Base-by-base conservation (phyloP, 805 yeast species). In the Candida endomychidarum region DNA sequence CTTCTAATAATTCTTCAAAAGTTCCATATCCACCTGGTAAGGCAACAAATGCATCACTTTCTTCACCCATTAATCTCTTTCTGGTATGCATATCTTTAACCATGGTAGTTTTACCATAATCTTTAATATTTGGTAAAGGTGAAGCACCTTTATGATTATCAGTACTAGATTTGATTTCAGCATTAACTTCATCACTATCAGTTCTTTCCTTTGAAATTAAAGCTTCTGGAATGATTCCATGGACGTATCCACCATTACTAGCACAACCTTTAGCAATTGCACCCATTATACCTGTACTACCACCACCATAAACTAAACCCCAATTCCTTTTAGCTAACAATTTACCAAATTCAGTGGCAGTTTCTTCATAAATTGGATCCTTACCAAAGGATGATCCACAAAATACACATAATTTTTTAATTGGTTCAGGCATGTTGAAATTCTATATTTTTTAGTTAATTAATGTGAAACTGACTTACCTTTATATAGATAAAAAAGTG, bases 21-120 rank as follows among this genome's bases (percentile, higher is more conserved):
- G 95, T 87, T 37, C 96, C 96, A 58, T 80, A 87, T 2, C 96
- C 96, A 47, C 96, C 96, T 10, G 96, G 96, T 66, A 88, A 72
- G 0, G 96, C 95, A 32, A 88, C 77, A 61, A 88, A 88, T 0
- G 91, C 95, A 50, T 80, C 80, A n/a, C 91, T 82, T 59, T 84
- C 90, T 54, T 77, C 74, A 20, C 89, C 95, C 96, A 88, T 88
- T 70, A 84, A 52, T 58, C 81, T 74, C 70, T 88, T 88, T 58
- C 96, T 75, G 2, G 93, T 83, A 63, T 88, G 96, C 96, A 88
- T 88, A 56, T 86, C 95, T 38, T 77, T 72, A 2, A 88, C 96
- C 50, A 88, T 72, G 0, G 89, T 83, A 11, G 95, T 84, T 52
- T 77, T 75, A 24, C 96, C 96, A 56, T 83, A 86, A 40, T 72